Evolutionary conservation across 441 rosid genomes (phyloP).

Genomic region (California macrophylla): DNA sequence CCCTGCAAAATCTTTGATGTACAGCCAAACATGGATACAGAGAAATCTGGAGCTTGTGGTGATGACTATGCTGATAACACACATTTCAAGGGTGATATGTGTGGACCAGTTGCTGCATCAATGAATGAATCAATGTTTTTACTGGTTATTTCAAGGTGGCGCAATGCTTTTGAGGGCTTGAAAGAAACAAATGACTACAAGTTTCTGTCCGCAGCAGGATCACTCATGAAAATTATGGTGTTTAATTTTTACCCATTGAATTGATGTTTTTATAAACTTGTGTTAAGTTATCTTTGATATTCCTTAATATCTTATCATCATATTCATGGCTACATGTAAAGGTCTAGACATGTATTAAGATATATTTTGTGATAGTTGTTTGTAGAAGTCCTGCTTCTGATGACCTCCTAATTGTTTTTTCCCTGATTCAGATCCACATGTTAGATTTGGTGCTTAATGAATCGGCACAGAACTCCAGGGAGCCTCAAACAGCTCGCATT

Average conservation of each 20-base stretch:
- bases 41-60: slow-evolving; percentile 26
- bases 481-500: slow-evolving; percentile 81
- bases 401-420: slow-evolving; percentile 1
- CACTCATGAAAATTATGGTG: slow-evolving; percentile 85
- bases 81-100: slow-evolving; percentile 57
- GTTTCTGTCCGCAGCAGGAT: slow-evolving; percentile 73
- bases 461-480: slow-evolving; percentile 69
- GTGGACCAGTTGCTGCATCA: slow-evolving; percentile 89
- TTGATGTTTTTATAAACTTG: slow-evolving; percentile 12
- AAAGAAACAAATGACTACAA: slow-evolving; percentile 76
- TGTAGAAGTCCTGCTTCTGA: not conserved
- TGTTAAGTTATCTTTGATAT: not conserved
- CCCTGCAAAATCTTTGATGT: slow-evolving; percentile 17
- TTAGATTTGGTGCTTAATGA: slow-evolving; percentile 65
- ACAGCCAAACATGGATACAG: slow-evolving; percentile 38
- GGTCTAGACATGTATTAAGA: not conserved
- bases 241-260: slow-evolving; percentile 11
- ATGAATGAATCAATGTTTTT: slow-evolving; percentile 86
- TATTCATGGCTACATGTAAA: not conserved
- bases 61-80: slow-evolving; percentile 35
- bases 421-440: slow-evolving; percentile 53
- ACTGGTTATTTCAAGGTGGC: slow-evolving; percentile 82
- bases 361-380: not conserved
- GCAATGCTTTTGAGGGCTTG: slow-evolving; percentile 65
- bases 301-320: slow-evolving; percentile 1